phyloP scores from a whole-genome alignment of 805 yeast genomes.

The Ogataea pilisensis region DNA sequence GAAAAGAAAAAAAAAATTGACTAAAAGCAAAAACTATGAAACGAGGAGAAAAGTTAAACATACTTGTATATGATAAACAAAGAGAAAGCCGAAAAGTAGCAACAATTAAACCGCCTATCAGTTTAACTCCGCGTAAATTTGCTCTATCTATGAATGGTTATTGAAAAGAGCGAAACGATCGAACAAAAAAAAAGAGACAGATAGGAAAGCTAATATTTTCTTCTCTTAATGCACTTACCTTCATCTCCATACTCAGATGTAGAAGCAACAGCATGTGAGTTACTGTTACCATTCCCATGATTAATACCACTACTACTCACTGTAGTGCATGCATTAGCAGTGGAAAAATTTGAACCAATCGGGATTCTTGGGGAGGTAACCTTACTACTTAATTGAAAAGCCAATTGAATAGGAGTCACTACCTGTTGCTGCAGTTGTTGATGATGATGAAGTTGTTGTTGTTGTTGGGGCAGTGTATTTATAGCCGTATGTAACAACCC shows the following conservation, averaged over 20 bases:
- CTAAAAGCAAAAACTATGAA: too few species aligned
- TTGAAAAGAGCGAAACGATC: not conserved
- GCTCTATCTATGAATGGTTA: not conserved
- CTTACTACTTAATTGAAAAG: not conserved
- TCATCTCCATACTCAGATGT: constrained; percentile 7
- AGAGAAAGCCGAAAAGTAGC: too few species aligned
- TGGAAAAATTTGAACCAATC: not conserved
- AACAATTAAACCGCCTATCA: too few species aligned
- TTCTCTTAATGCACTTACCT: constrained; percentile 10
- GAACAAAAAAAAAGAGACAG: not conserved
- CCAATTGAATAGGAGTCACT: constrained; percentile 18
- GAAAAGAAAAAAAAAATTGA: too few species aligned
- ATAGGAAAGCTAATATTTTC: constrained; percentile 7
- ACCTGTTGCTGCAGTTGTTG: constrained; percentile 14
- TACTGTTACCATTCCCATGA: too few species aligned
- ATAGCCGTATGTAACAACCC: not conserved
- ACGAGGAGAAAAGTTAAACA: too few species aligned
- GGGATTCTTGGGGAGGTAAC: not conserved
- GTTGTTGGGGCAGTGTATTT: not conserved
- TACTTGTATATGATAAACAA: too few species aligned
- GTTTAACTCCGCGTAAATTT: too few species aligned
- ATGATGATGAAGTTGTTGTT: constrained; percentile 1
- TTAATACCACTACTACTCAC: not conserved
- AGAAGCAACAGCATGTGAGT: not conserved
- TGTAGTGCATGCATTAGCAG: not conserved